These are phyloP conservation scores for Echeveria elegans DNA, from an alignment of 164 flowering plant genomes.

Conservation along the genomic window DNA sequence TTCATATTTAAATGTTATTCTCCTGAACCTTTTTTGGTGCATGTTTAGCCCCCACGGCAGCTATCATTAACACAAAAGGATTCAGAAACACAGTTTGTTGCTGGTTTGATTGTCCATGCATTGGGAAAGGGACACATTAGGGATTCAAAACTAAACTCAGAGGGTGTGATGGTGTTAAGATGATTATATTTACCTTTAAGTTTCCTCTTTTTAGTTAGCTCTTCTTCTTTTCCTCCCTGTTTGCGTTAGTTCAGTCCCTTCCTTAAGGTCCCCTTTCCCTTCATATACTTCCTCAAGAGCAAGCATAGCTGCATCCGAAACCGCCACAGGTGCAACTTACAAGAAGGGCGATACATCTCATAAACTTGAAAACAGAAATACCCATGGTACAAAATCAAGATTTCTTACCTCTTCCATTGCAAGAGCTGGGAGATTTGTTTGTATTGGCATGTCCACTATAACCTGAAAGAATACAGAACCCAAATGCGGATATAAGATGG, in stretches of 20 bases:
- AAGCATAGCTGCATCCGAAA: constrained; percentile 96
- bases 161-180: too few species aligned
- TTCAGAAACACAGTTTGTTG: neutral
- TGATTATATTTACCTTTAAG: constrained; percentile 44
- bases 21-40: neutral
- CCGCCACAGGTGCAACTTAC: constrained; percentile 83
- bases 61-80: neutral
- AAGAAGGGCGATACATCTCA: constrained; percentile 10
- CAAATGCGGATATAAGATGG: neutral
- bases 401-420: constrained; percentile 91
- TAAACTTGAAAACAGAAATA: neutral
- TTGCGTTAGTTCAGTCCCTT: constrained; percentile 75
- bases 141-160: too few species aligned
- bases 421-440: constrained; percentile 81
- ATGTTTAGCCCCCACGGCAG: neutral
- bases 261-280: constrained; percentile 91
- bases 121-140: neutral
- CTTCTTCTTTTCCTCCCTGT: constrained; percentile 84
- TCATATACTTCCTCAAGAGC: constrained; percentile 96
- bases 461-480: constrained; percentile 30
- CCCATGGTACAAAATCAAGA: neutral
- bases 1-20: too few species aligned
- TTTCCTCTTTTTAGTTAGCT: constrained; percentile 82
- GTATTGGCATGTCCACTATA: constrained; percentile 86
- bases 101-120: neutral